Conservation (phyloP, 352 stramenopile species). For the Globisporangium parvum region DNA sequence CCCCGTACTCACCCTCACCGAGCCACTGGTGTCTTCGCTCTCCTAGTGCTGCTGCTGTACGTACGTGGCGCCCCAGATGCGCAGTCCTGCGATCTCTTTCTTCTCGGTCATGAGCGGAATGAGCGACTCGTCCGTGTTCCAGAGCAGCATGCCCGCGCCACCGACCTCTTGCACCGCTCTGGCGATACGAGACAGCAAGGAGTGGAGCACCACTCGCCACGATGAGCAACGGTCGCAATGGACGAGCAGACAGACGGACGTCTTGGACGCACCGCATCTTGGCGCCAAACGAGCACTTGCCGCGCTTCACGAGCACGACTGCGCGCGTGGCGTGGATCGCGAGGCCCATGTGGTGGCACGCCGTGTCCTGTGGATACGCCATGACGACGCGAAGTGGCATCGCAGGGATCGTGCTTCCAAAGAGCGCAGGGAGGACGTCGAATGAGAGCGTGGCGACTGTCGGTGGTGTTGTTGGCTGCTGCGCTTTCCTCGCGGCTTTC, state of each 20-base stretch:
- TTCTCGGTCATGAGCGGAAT: slow-evolving; percentile 59
- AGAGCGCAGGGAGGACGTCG: slow-evolving; percentile 43
- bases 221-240: background rate
- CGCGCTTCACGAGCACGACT: slow-evolving; percentile 64
- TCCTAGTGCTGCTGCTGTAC: slow-evolving; percentile 6
- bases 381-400: slow-evolving; percentile 52
- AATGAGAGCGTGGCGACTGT: slow-evolving; percentile 20
- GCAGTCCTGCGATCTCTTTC: slow-evolving; percentile 39
- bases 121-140: slow-evolving; percentile 59
- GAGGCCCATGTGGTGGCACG: slow-evolving; percentile 60
- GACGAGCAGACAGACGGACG: background rate
- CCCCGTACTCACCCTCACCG: background rate
- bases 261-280: slow-evolving; percentile 43
- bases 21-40: too few species aligned
- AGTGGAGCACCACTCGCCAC: background rate
- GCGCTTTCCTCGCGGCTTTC: background rate
- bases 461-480: background rate
- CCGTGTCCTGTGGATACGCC: slow-evolving; percentile 61
- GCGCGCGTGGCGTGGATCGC: slow-evolving; percentile 45
- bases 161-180: slow-evolving; percentile 48
- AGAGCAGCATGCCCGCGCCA: slow-evolving; percentile 51
- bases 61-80: slow-evolving; percentile 61
- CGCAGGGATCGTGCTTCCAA: slow-evolving; percentile 39
- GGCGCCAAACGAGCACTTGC: slow-evolving; percentile 51
- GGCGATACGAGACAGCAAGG: background rate